phyloP scores from a whole-genome alignment of 2,329 filamentous ascomycete genomes.

The Apiospora kogelbergensis region DNA sequence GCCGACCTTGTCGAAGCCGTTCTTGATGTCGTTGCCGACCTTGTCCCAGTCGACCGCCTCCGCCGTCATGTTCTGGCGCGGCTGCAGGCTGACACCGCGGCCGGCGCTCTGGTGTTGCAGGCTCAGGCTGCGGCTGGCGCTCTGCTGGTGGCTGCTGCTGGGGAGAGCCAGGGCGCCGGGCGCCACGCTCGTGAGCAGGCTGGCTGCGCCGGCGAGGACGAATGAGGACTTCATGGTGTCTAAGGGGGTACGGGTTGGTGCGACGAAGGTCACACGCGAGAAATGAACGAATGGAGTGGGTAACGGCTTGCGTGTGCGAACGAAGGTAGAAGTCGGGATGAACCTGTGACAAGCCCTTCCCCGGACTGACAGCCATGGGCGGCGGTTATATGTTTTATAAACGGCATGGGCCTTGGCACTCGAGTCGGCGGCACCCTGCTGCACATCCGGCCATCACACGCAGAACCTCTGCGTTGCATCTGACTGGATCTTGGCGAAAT shows the following conservation, averaged over 20 bases:
- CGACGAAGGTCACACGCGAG: neutral
- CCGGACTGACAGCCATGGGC: neutral
- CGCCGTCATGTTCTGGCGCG: neutral
- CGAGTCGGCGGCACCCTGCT: neutral
- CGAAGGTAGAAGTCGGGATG: neutral
- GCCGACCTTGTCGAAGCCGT: neutral
- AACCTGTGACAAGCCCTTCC: neutral
- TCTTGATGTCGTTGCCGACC: neutral
- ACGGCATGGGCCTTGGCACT: neutral
- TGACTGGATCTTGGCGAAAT: neutral
- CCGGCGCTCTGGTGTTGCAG: too few relatives aligned
- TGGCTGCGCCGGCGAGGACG: neutral
- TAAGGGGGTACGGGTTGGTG: neutral
- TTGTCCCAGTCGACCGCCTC: neutral
- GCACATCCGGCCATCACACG: neutral
- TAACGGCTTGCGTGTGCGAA: neutral
- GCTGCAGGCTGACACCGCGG: too few relatives aligned
- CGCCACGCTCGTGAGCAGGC: neutral
- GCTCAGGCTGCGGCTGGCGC: too few relatives aligned
- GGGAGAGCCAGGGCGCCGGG: neutral
- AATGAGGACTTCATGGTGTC: neutral
- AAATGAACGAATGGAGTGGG: neutral
- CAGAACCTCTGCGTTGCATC: neutral
- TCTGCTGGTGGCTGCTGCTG: neutral
- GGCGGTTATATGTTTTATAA: conserved; percentile 4